Evolutionary conservation across 768 basidiomycete species (phyloP), one percentile per base, ranked within the genome.

Genomic region (Psilocybe cubensis): DNA sequence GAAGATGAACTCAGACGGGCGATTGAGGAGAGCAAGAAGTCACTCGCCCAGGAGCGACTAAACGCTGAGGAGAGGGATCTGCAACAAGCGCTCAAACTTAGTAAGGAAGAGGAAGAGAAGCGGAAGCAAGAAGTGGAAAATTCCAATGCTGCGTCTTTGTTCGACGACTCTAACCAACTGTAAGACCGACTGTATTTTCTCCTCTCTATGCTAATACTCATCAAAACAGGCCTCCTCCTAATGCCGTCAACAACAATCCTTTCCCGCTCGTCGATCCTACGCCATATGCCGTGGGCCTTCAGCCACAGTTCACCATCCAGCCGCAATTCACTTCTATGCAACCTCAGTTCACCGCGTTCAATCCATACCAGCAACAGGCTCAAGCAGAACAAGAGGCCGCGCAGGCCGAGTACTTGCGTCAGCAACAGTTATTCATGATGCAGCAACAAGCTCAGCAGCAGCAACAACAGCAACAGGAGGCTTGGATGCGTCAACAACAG

Each of bases 261-360:
- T 87, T 89, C 77, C 85, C 85, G 0, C 70, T 86, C 53, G 75
- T 79, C 59, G 81, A 94, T 67, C 79, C 86, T 44, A 83, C 85
- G 24, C 76, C 84, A 17, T 84, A 83, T 57, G 75, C 83, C 20
- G 77, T 78, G 27, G 83, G 84, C 9, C 73, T 87, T 24, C 84
- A 85, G 58, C 83, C 79, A 4, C 80, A 82, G 62, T 78, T 68
- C 54, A 81, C 79, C 4, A 62, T 93, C 25, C 91, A 92, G 67
- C 89, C 91, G 1, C 94, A 94, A 64, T 87, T 81, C 67, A 91
- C 90, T 1, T 75, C 81, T 11, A 66, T 94, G 43, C 89, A 89
- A 63, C 91, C 91, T 0, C 94, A 96, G 65, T 92, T 91, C 70
- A 94, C 92, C 7, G 87, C 91, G 0, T 98, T 94, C 81, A 98